Percentiles rank a stretch among this genome's conserved stretches.
Conservation (phyloP, 2,329 filamentous ascomycete genomes). For the Dendryphion nanum region DNA sequence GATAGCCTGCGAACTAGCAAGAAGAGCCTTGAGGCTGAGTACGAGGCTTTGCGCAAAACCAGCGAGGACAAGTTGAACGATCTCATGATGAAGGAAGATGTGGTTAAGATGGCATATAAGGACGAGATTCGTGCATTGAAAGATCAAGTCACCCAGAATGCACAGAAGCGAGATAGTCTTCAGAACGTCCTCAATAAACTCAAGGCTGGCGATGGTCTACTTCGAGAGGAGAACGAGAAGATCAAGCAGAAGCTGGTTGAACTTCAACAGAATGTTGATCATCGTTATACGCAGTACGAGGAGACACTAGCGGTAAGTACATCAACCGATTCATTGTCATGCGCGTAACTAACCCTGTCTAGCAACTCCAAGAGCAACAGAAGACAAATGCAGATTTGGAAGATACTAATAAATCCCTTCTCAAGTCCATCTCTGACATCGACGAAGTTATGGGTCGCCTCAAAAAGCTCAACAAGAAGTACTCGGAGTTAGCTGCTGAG, state of each 20-base stretch:
- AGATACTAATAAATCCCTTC: no score
- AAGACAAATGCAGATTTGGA: not conserved
- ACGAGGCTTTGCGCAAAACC: not conserved
- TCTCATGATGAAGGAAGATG: not conserved
- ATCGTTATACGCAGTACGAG: no score
- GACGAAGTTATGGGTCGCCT: no score
- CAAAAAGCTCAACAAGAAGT: no score
- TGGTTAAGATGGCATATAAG: conserved; percentile 11
- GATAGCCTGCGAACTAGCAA: conserved; percentile 12
- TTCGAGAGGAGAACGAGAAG: conserved; percentile 14
- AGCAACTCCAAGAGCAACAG: conserved; percentile 9
- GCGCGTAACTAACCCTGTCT: no score
- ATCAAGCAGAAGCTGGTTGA: conserved; percentile 13
- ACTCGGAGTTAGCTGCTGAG: no score
- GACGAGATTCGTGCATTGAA: conserved; percentile 15
- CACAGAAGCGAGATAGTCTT: conserved; percentile 16
- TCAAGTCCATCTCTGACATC: no score
- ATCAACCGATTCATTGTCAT: no score
- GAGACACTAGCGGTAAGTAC: no score
- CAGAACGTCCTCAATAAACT: conserved; percentile 12
- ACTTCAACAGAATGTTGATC: no score
- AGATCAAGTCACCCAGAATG: conserved; percentile 18
- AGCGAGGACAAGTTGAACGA: not conserved
- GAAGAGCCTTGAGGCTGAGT: not conserved
- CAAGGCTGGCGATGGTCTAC: conserved; percentile 9